Base-by-base conservation (phyloP, 306 rosid species). In the Acacia confusa region DNA sequence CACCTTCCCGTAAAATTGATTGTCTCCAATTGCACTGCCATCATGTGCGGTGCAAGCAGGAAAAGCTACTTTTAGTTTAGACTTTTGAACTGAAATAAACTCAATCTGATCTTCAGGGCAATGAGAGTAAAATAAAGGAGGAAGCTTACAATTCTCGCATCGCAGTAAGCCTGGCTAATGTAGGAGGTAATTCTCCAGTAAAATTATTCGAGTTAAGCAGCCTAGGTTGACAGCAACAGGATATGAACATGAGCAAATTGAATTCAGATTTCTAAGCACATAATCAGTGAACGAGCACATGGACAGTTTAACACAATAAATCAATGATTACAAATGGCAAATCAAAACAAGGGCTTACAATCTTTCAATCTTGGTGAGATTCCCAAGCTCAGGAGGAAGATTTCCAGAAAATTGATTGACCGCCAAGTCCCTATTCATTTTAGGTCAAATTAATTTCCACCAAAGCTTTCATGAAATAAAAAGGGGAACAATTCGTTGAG, bases 321-420 rank as follows among this genome's bases (percentile, higher is more conserved):
- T 36, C 16, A 55, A 20, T 15, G 16, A 16, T 3, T 14, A 58
- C 28, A 66, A 47, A 76, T 52, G 83, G 28, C 2, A 77, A 47
- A 45, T 47, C 38, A 60, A 64, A n/a, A 24, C 19, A 75, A 69
- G 53, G 47, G 44, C 95, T 78, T 70, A 92, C 97, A 92, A 19
- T 82, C 88, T 87, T 73, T 86, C 84, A 55, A 94, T 79, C 36
- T 24, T 67, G 72, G 78, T 0, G 63, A 91, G 81, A 82, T 86
- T 74, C 25, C 98, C 98, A 78, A 94, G 94, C 85, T 84, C 79
- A 10, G 52, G 64, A 80, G 97, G 92, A 79, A 94, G 85, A 69
- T 16, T 72, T 77, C 87, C 97, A 58, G 88, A 91, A 1, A 94
- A 19, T 30, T 77, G 90, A 87, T 94, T 94, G 60, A 45, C 47